Base-by-base conservation (phyloP, 208 protist genomes). In the Blechomonas ayalai region DNA sequence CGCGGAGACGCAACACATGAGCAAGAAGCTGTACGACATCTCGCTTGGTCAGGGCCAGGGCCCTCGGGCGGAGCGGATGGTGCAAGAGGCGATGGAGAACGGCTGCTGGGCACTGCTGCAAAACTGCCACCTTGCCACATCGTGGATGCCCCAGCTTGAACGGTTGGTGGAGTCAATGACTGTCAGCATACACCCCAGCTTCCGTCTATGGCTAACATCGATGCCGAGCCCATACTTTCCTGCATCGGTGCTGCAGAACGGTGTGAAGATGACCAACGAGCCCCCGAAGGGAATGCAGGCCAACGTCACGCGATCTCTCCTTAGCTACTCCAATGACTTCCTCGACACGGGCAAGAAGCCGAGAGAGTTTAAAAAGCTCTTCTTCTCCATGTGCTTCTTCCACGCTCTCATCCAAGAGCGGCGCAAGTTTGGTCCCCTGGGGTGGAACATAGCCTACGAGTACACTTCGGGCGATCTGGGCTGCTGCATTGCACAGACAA, bases 221-320 rank as follows among this genome's bases (percentile, higher is more conserved):
- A 98, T 99, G 92, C 98, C 98, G 0, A 96, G 74, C 42, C 60
- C 80, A 7, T 68, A 86, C 38, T 99, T 99, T 66, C 98, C 98
- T 5, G 95, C 97, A 24, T 74, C 94, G n/a, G 96, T 99, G 40
- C 73, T 99, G 45, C 96, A 99, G 71, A 97, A 97, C 55, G 90
- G 92, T 42, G 88, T 99, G 40, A 99, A 99, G 72, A 97, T 99
- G 80, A 99, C 98, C 7, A 98, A 98, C 60, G 98, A 99, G 77
- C 97, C 98, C n/a, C 98, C 98, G 13, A 97, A 96, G 74, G 96
- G 96, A 22, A 68, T 99, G 66, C 81, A 94, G 51, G 82, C 95
- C 22, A 99, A 99, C 59, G 72, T 99, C 12, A 84, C 86, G 27
- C 82, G 90, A 39, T 95, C 87, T 38, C 39, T 96, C 15, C 55